phyloP scores from a whole-genome alignment of 805 yeast species.

The Candida nanaspora region DNA sequence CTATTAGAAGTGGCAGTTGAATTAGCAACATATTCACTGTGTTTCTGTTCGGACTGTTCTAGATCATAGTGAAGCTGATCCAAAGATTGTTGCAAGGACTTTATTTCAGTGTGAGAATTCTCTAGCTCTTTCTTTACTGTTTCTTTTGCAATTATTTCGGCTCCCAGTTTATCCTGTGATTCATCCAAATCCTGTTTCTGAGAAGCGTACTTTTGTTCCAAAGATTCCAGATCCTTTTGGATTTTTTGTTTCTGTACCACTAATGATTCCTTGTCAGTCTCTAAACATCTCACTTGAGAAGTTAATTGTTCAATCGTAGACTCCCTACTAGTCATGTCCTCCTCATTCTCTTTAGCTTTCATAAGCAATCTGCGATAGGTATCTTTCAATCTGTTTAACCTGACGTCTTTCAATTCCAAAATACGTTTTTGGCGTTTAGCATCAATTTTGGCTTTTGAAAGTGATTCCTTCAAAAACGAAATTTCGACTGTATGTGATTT shows the following conservation, averaged over 20 bases:
- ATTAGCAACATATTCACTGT: no score
- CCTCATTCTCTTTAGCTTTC: constrained; percentile 14
- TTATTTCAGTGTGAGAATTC: no score
- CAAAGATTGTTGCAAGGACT: no score
- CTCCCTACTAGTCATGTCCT: constrained; percentile 4
- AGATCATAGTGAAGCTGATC: no score
- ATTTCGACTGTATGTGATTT: constrained; percentile 12
- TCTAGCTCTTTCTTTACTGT: no score
- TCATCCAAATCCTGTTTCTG: no score
- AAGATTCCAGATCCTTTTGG: constrained; percentile 10
- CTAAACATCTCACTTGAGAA: background rate
- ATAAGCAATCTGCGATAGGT: constrained; percentile 12
- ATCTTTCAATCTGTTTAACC: constrained; percentile 10
- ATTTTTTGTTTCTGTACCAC: no score
- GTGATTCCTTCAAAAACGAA: constrained; percentile 9
- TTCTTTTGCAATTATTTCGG: no score
- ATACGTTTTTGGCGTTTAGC: constrained; percentile 6
- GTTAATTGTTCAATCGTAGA: constrained; percentile 8
- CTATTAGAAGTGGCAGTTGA: background rate
- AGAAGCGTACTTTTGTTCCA: background rate
- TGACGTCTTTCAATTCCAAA: constrained; percentile 9
- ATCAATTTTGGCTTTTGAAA: constrained; percentile 7
- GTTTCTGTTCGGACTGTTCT: no score
- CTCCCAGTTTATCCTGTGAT: no score
- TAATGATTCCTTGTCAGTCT: no score